Conservation (phyloP, 2,329 filamentous ascomycete genomes). For the Venturia asperata region DNA sequence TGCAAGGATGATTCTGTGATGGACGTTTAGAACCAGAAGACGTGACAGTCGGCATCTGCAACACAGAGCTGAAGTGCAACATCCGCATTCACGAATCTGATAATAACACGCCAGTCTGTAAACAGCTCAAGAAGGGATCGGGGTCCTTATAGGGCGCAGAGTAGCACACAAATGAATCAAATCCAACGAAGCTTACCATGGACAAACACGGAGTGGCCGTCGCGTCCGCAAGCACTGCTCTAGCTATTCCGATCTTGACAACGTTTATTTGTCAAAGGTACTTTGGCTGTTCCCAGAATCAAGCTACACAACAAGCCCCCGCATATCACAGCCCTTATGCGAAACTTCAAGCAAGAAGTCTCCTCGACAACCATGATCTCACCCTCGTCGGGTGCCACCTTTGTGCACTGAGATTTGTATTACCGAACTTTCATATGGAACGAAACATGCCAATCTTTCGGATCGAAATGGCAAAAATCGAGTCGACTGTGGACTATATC, state of each 20-base stretch:
- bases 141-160: too few species aligned
- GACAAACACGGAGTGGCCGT: background rate
- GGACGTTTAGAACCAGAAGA: too few species aligned
- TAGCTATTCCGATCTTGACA: too few species aligned
- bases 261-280: background rate
- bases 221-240: background rate
- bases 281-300: background rate
- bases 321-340: background rate
- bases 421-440: background rate
- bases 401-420: background rate
- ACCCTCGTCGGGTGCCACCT: background rate
- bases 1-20: too few species aligned
- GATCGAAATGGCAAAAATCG: background rate
- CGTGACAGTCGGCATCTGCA: too few species aligned
- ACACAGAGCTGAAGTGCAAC: too few species aligned
- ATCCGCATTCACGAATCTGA: too few species aligned
- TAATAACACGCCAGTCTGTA: background rate
- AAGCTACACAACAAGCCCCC: background rate
- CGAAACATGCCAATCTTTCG: background rate
- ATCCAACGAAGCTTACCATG: background rate
- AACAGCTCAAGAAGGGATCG: background rate
- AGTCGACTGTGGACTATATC: background rate
- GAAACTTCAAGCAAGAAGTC: background rate
- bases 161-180: too few species aligned
- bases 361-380: background rate